These are phyloP conservation scores for Cymbidium sinense DNA, from an alignment of 106 monocot genomes.

Conservation along the genomic window DNA sequence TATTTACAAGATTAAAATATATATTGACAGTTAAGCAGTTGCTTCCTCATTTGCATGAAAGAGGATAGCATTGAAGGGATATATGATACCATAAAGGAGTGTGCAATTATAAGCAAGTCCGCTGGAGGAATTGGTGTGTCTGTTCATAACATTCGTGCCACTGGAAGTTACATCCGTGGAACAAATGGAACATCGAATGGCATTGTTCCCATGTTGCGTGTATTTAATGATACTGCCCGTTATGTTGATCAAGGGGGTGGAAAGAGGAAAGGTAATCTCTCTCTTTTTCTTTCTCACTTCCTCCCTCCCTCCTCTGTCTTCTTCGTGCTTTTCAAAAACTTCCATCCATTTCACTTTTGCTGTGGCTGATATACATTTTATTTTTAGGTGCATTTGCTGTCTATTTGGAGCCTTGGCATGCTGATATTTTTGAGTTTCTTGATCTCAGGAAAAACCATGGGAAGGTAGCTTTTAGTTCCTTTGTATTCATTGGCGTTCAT, in stretches of 20 bases:
- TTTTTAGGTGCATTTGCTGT: conserved; percentile 88
- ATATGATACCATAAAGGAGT: conserved; percentile 91
- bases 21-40: conserved; percentile 82
- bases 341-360: background rate
- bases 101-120: conserved; percentile 93
- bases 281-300: background rate
- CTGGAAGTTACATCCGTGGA: conserved; percentile 88
- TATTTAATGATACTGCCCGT: conserved; percentile 96
- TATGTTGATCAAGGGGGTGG: conserved; percentile 99
- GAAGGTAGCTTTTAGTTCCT: conserved; percentile 43
- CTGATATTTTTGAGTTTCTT: conserved; percentile 95
- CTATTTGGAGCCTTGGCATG: conserved; percentile 99
- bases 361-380: background rate
- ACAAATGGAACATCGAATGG: conserved; percentile 97
- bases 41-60: conserved; percentile 95
- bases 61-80: conserved; percentile 98
- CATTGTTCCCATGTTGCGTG: conserved; percentile 94
- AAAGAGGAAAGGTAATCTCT: conserved; percentile 79
- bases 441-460: conserved; percentile 97
- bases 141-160: conserved; percentile 88
- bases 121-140: conserved; percentile 98
- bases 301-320: background rate
- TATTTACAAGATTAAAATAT: background rate
- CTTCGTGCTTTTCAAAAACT: background rate
- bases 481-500: background rate